Base-by-base conservation (phyloP, 2,329 filamentous ascomycete species). In the Zasmidium citrigriseum region DNA sequence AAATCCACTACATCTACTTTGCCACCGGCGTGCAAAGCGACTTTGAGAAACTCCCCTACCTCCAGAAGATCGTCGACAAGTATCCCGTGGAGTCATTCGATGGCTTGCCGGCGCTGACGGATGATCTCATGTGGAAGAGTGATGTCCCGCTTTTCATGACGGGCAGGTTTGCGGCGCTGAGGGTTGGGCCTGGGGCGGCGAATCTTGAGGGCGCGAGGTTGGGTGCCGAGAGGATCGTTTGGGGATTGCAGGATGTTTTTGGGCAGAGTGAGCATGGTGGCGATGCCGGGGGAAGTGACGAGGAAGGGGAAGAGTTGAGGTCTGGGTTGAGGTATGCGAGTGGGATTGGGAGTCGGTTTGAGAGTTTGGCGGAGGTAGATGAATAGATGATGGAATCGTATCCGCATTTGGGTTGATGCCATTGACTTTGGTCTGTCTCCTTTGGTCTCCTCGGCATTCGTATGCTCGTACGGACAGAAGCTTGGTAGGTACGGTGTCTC, bases 81-180 rank as follows among this genome's bases (percentile, higher is more conserved):
- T 79, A 87, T 60, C 89, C 88, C 0, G 81, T 93, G 29, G 74
- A 84, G 16, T 81, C 78, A 0, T 80, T 84, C 22, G 85, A 85
- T 3, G 90, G 90, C 0, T 76, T 92, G 20, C 90, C 90, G 0
- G 90, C 87, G 63, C 73, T 93, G 52, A 93, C 83, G 1, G 84
- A 93, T 45, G 89, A 93, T 66, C 76, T 93, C 60, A 88, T 87
- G 81, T 93, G 89, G 90, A 80, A 80, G 38, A 79, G 86, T 0
- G 84, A 85, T n/a, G 83, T 93, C 0, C 90, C 90, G 1, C 73
- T 92, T 1, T 93, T 91, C 68, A 74, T 90, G 58, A 86, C 87
- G 0, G 90, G 89, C 1, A 80, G 85, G 53, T 75, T 93, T 34
- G 89, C 87, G 0, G 84, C 82, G 0, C 71, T 93, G 64, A 81